Base-by-base conservation (phyloP, 805 yeast genomes). In the Kodamaea lidongshanica region DNA sequence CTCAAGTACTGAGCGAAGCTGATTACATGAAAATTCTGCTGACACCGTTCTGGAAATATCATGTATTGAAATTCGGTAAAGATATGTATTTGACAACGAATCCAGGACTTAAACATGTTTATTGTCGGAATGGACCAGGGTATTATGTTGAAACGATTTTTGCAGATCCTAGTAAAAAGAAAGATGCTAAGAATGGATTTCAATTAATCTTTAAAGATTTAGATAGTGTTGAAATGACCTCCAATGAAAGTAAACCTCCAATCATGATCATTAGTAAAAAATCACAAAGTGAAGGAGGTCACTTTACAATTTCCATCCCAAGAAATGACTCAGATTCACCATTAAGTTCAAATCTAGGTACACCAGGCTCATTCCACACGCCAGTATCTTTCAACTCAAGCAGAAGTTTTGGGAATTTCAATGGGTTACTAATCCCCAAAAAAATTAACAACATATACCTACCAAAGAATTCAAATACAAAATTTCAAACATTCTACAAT, bases 81-180 rank as follows among this genome's bases (percentile, higher is more conserved):
- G 77, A 72, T 40, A 54, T 76, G 27, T 78, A 77, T 45, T 45
- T 79, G 26, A 70, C 86, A 1, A 79, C 88, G 0, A 79, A 76
- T 41, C 87, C 87, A 0, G 77, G 74, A 13, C 52, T 61, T 12
- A 66, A 70, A 38, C 86, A 79, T 46, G 50, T 72, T 20, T 70
- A 67, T 39, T 70, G 80, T 32, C 57, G 81, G 18, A 62, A 65
- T 40, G 83, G 75, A 0, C 86, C 86, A 0, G 76, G 83, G 3
- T 76, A 72, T 43, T 72, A 67, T 41, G 72, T 78, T 10, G 65
- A 66, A 29, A 41, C 69, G 2, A 48, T 52, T 23, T 53, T 24
- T 23, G 47, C 43, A 44, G 45, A 14, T 37, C 33, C 32, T 31
- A 28, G 17, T 29, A 36, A 22, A 18, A 28, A 33, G 23, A 45